Evolutionary conservation across 2,329 filamentous ascomycete species (phyloP).

Genomic region (Achaetomium macrosporum): DNA sequence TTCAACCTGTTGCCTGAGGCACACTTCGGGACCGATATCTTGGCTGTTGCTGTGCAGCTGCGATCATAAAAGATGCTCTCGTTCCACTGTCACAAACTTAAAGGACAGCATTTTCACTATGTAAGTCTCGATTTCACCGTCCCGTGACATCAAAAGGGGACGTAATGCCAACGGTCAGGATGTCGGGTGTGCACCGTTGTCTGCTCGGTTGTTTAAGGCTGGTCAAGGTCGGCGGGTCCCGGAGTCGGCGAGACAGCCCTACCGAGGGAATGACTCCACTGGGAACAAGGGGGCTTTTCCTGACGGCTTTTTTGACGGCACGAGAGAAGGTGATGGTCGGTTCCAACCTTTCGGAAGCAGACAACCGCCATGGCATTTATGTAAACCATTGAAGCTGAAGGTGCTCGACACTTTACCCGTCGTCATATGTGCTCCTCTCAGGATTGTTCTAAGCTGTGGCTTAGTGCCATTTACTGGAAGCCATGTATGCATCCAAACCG

Average conservation of each 20-base stretch:
- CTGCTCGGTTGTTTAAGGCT: not conserved
- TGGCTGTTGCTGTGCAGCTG: not conserved
- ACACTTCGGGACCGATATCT: not conserved
- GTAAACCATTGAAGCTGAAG: too few species aligned
- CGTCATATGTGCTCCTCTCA: too few species aligned
- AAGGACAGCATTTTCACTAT: not conserved
- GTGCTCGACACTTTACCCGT: too few species aligned
- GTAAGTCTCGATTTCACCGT: too few species aligned
- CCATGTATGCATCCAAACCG: too few species aligned
- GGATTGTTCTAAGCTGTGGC: too few species aligned
- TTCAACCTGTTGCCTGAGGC: too few species aligned
- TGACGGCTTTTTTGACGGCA: too few species aligned
- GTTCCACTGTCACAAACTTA: not conserved
- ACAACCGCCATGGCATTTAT: too few species aligned
- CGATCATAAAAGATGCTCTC: not conserved
- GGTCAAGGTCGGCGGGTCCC: not conserved
- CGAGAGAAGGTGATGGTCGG: too few species aligned
- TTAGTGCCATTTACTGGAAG: not conserved
- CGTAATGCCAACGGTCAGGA: not conserved
- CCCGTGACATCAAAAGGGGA: not conserved
- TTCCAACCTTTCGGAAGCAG: too few species aligned
- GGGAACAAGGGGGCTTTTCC: not conserved
- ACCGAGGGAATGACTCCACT: not conserved
- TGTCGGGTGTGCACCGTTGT: not conserved
- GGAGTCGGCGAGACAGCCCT: not conserved